Evolutionary conservation across 257 asterid genomes (phyloP).

Genomic region (Solanum habrochaites): DNA sequence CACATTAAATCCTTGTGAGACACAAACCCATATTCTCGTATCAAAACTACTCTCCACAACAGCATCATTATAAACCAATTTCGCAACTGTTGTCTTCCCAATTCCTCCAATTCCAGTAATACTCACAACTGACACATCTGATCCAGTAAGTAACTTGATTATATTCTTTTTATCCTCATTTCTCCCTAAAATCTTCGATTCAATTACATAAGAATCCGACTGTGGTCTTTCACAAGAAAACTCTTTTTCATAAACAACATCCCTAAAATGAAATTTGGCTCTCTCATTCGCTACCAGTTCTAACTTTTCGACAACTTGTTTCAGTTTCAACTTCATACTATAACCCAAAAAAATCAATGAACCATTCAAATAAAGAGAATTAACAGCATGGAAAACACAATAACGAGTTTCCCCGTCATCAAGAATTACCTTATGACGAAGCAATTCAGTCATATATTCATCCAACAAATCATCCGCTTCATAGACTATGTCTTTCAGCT

Average conservation of each 20-base stretch:
- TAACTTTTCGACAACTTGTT: not conserved
- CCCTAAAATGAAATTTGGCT: not conserved
- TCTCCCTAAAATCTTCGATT: not conserved
- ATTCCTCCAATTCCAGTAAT: slow-evolving; percentile 4
- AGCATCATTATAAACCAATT: not conserved
- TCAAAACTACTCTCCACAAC: not conserved
- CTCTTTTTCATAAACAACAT: not conserved
- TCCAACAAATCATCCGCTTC: slow-evolving; percentile 5
- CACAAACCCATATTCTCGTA: slow-evolving; percentile 8
- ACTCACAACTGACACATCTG: not conserved
- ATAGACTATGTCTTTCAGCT: not conserved
- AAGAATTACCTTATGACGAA: not conserved
- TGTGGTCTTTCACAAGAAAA: not conserved
- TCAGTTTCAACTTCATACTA: not conserved
- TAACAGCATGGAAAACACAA: not conserved
- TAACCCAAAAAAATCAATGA: not conserved
- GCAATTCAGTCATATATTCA: not conserved
- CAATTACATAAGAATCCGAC: not conserved
- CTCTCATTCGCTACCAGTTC: not conserved
- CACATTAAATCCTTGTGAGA: not conserved
- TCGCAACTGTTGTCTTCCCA: slow-evolving; percentile 5
- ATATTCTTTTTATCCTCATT: not conserved
- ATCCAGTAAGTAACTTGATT: not conserved
- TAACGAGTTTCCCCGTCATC: not conserved
- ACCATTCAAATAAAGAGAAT: not conserved